phyloP scores from a whole-genome alignment of 768 basidiomycete species.

The Boletus subparvulus region DNA sequence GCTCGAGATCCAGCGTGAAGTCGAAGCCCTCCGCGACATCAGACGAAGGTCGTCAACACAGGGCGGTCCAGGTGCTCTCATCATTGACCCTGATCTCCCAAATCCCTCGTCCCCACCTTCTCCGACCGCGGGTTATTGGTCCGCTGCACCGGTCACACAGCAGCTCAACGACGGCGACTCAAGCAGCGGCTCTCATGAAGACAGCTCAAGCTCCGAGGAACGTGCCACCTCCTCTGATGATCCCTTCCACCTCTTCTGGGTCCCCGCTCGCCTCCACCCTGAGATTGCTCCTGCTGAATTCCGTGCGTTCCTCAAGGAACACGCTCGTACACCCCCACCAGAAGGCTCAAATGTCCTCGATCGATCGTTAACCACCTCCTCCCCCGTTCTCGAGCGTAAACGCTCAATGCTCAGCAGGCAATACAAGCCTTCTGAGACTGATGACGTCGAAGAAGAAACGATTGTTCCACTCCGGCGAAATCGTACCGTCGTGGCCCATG shows the following conservation, averaged over 20 bases:
- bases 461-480: slow-evolving; percentile 70
- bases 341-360: slow-evolving; percentile 44
- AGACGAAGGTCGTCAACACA: slow-evolving; percentile 76
- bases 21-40: slow-evolving; percentile 82
- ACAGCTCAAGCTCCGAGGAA: slow-evolving; percentile 38
- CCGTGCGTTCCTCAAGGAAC: slow-evolving; percentile 91
- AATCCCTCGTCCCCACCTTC: slow-evolving; percentile 61
- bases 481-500: slow-evolving; percentile 62
- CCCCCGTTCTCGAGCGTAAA: slow-evolving; percentile 69
- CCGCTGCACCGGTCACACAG: slow-evolving; percentile 33
- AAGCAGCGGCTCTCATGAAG: slow-evolving; percentile 42
- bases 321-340: slow-evolving; percentile 62
- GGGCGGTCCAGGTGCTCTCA: slow-evolving; percentile 73
- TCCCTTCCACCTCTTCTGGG: slow-evolving; percentile 95
- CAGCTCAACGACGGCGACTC: slow-evolving; percentile 46
- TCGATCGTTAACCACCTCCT: slow-evolving; percentile 44
- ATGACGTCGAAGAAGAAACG: slow-evolving; percentile 69
- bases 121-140: slow-evolving; percentile 55
- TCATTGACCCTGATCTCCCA: slow-evolving; percentile 91
- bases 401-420: slow-evolving; percentile 94
- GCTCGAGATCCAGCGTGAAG: slow-evolving; percentile 84
- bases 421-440: slow-evolving; percentile 79
- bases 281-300: slow-evolving; percentile 98
- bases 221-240: slow-evolving; percentile 53
- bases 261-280: slow-evolving; percentile 93